Base-by-base conservation (phyloP, 2,329 filamentous ascomycete genomes). In the Cytospora paraplurivora region DNA sequence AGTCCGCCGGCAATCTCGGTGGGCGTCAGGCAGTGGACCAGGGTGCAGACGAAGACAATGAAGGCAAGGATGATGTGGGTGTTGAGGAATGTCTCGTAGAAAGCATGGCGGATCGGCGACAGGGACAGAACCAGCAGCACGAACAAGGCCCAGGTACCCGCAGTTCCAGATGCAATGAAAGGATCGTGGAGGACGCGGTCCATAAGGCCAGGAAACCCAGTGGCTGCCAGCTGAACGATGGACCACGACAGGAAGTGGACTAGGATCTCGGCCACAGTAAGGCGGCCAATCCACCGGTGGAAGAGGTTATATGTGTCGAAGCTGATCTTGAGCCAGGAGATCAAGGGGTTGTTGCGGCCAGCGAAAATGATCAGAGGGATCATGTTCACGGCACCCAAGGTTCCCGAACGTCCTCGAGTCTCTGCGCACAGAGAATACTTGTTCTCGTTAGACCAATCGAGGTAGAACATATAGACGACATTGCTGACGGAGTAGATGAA, bases 231-330 rank as follows among this genome's bases (percentile, higher is more conserved):
- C 67, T 88, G 88, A 63, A 93, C 91, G 69, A 91, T 84, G 27
- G 86, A 78, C 91, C 93, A 97, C 51, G 86, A 85, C 44, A 85
- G 70, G 2, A 88, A 88, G 76, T 96, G 92, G 15, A 89, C 80
- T 55, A 92, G 69, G n/a, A 83, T 78, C 73, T 94, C 88, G 1
- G 88, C 63, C 32, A 92, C 85, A 49, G 90, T 84, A 51, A 93
- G 85, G 33, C 92, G 85, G 34, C 91, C 92, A 66, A 92, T 85
- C 91, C 91, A 96, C 68, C 92, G 85, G 75, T 96, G 92, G 57
- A 95, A 79, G 10, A 95, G 87, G 74, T 98, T 98, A 82, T 96
- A 98, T 0, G 93, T 96, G 76, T 98, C 95, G 78, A 97, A 99
- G 75, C 91, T 94, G 74, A 98, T 89, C 70, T 89, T 86, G 63